phyloP scores from a whole-genome alignment of 2,329 filamentous ascomycete genomes.

The Penicillium aurantiogriseum region DNA sequence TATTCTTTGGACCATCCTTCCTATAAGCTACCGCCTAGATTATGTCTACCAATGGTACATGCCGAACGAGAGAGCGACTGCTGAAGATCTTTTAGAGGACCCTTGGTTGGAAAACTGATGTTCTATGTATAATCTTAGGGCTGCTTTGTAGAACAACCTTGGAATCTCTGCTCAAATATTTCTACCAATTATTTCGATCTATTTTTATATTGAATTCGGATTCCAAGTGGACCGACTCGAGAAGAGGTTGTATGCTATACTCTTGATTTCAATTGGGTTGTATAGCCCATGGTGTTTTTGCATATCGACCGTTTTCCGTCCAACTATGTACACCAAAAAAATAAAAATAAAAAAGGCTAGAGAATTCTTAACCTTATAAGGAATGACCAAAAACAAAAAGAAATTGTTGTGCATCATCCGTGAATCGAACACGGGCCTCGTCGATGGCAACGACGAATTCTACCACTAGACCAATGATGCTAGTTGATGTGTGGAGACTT shows the following conservation, averaged over 20 bases:
- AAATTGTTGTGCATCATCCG: slow-evolving; percentile 42
- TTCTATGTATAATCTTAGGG: neutral
- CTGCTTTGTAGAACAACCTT: neutral
- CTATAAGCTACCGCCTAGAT: too few species aligned
- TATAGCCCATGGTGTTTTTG: too few species aligned
- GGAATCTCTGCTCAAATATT: neutral
- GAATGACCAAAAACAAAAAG: neutral
- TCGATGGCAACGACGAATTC: slow-evolving; percentile 43
- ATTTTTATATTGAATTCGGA: neutral
- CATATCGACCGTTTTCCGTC: neutral
- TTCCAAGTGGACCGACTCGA: neutral
- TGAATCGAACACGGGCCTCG: slow-evolving; percentile 49
- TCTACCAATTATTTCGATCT: neutral
- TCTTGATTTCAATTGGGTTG: too few species aligned
- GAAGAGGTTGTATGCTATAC: neutral
- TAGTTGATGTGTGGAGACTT: slow-evolving; percentile 13
- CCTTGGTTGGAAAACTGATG: slow-evolving; percentile 30
- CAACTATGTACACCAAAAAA: too few species aligned
- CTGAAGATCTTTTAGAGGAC: slow-evolving; percentile 37
- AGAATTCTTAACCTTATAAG: neutral
- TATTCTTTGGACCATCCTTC: too few species aligned
- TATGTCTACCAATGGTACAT: neutral
- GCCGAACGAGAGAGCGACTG: slow-evolving; percentile 36
- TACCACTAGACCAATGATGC: slow-evolving; percentile 46
- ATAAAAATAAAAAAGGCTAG: neutral